Percentiles rank a stretch among this genome's conserved stretches.
Conservation (phyloP, 768 basidiomycete species). For the Boletus sensibilis region DNA sequence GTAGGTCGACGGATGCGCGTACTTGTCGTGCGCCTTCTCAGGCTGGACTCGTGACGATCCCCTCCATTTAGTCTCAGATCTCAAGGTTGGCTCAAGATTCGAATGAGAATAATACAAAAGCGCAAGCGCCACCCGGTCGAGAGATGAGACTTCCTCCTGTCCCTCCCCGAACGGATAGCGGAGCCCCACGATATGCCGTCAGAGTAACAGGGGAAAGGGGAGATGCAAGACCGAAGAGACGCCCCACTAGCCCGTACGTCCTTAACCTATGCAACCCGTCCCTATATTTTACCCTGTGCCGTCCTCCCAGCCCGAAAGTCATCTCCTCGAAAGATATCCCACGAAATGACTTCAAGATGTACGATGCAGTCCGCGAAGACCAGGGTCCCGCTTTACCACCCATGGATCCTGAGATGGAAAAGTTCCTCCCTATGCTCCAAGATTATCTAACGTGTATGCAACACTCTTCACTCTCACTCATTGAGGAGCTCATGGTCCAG, state of each 20-base stretch:
- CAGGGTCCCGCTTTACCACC: conserved; percentile 30
- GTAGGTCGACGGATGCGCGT: conserved; percentile 36
- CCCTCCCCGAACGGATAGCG: conserved; percentile 36
- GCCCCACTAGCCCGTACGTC: conserved; percentile 45
- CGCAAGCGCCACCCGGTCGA: conserved; percentile 16
- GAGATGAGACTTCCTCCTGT: conserved; percentile 10
- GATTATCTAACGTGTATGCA: conserved; percentile 66
- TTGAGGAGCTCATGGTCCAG: background rate
- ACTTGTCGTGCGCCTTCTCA: background rate
- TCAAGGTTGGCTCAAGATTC: conserved; percentile 49
- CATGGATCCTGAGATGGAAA: conserved; percentile 65
- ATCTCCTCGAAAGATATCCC: conserved; percentile 49
- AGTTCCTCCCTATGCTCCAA: conserved; percentile 73
- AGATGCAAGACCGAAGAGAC: conserved; percentile 18
- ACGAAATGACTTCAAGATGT: conserved; percentile 58
- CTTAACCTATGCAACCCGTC: background rate
- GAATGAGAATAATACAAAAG: conserved; percentile 15
- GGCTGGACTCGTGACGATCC: background rate
- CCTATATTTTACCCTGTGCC: background rate
- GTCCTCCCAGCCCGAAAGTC: conserved; percentile 50
- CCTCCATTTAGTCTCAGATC: conserved; percentile 49
- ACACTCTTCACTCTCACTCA: background rate
- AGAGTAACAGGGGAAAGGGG: conserved; percentile 19
- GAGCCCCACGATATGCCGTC: conserved; percentile 52
- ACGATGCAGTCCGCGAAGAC: conserved; percentile 61